Conservation (phyloP, 2,329 filamentous ascomycete genomes). For the Xylariaceae sp. region DNA sequence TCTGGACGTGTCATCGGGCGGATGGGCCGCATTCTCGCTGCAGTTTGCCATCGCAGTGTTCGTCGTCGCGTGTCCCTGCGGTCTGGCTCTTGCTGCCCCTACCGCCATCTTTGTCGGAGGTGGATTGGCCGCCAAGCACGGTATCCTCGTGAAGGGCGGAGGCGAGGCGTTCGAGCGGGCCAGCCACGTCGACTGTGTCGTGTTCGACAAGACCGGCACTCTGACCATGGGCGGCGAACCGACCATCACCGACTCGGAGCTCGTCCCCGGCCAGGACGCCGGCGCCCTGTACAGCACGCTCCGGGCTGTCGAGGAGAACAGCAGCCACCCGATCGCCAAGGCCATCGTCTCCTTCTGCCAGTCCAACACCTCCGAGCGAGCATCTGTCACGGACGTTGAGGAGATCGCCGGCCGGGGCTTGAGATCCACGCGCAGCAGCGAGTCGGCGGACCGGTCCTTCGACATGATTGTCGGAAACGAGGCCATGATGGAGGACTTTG, state of each 20-base stretch:
- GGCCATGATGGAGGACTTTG: constrained; percentile 50
- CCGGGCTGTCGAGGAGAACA: constrained; percentile 59
- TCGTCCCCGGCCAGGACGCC: constrained; percentile 27
- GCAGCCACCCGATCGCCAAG: constrained; percentile 66
- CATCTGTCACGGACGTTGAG: constrained; percentile 38
- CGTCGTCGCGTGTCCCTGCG: constrained; percentile 79
- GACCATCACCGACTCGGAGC: constrained; percentile 49
- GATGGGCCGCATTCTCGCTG: constrained; percentile 66
- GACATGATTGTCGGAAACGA: constrained; percentile 67
- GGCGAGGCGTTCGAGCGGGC: constrained; percentile 83
- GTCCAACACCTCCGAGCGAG: constrained; percentile 21
- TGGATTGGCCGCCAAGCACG: constrained; percentile 69
- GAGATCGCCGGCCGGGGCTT: constrained; percentile 68
- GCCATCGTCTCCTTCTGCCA: constrained; percentile 60
- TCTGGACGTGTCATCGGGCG: constrained; percentile 46
- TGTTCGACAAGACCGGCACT: constrained; percentile 87
- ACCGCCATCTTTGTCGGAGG: constrained; percentile 80
- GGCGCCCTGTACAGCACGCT: constrained; percentile 43
- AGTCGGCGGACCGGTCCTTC: constrained; percentile 26
- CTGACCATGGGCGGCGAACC: constrained; percentile 68
- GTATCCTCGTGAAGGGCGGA: constrained; percentile 76
- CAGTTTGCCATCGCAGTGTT: constrained; percentile 83
- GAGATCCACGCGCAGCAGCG: constrained; percentile 41
- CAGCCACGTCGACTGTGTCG: constrained; percentile 66
- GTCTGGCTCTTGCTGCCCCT: constrained; percentile 75